Evolutionary conservation across 2,329 filamentous ascomycete genomes (phyloP), one percentile per base, ranked within the genome.

Genomic region (Colletotrichum tanaceti): DNA sequence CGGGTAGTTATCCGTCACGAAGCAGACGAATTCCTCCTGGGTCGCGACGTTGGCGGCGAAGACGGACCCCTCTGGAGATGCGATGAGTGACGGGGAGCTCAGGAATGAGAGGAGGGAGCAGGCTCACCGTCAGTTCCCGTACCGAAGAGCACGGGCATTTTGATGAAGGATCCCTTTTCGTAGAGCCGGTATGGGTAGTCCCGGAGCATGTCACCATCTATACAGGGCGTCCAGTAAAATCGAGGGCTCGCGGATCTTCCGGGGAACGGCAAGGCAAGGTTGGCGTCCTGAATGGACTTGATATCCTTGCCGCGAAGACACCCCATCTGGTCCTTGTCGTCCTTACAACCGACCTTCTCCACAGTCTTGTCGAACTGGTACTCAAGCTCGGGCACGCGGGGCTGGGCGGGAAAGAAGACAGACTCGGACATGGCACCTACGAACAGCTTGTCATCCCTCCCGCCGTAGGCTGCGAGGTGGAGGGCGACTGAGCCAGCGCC

Each of bases 401-500:
- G 83, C 66, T 85, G 84, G 0, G 82, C 78, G 6, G 84, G 85
- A 72, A 85, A 82, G 75, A 86, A 87, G 6, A 82, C 74, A 14
- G 83, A 84, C 73, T 86, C 81, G 24, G 79, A 75, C 20, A 85
- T 80, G 63, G 76, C 83, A 5, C 81, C 84, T 0, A 77, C 75
- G 71, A 86, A 87, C 28, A 86, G 79, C 22, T 72, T 70, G 43
- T 84, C 81, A 67, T 84, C 75, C 24, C 79, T 80, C 13, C 82
- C 83, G 28, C 79, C 80, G 67, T 84, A 81, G 1, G 84, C 83
- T 0, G 80, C 76, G 2, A 88, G 75, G 69, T 87, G 86, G 70
- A 83, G 79, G 3, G 83, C 81, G 0, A 90, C 87, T 14, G 86
- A 87, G 3, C 85, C 87, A 4, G 81, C 88, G 6, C 89, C 89